These are phyloP conservation scores for Lasiodiplodia theobromae DNA, from an alignment of 2,329 filamentous ascomycete genomes.

Conservation along the genomic window DNA sequence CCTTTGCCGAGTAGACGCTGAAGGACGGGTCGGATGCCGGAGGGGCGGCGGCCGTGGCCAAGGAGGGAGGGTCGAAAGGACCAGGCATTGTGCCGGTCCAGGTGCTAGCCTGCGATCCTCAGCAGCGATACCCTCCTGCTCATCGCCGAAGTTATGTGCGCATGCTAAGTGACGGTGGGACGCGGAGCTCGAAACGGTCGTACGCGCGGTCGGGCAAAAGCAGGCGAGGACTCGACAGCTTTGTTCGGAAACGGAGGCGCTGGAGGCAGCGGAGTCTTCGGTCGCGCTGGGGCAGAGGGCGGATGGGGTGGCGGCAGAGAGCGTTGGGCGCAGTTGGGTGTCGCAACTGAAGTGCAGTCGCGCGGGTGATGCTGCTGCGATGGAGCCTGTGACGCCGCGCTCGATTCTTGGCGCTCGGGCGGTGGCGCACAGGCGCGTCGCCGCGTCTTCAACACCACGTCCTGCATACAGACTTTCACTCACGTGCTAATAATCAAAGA, in stretches of 20 bases:
- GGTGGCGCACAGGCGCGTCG: constrained; percentile 4
- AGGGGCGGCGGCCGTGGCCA: constrained; percentile 33
- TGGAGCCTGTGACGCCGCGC: constrained; percentile 26
- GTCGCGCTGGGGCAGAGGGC: neutral
- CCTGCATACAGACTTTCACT: neutral
- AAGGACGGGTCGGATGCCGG: constrained; percentile 43
- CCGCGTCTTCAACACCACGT: constrained; percentile 15
- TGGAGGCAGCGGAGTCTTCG: neutral
- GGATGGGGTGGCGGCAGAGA: neutral
- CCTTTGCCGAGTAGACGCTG: constrained; percentile 79
- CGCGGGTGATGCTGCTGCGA: constrained; percentile 27
- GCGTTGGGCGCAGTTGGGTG: constrained; percentile 11
- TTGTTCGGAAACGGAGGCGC: neutral
- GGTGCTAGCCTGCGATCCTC: constrained; percentile 29
- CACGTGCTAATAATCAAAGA: neutral
- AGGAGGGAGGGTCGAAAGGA: constrained; percentile 40
- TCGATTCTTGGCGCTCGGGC: constrained; percentile 10
- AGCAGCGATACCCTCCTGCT: constrained; percentile 21
- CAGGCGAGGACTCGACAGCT: constrained; percentile 5
- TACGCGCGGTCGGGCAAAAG: constrained; percentile 22
- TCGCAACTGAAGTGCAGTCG: constrained; percentile 15
- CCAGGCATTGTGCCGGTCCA: constrained; percentile 31
- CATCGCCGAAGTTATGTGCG: constrained; percentile 29
- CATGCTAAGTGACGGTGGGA: constrained; percentile 26
- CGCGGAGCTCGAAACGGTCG: constrained; percentile 24